Evolutionary conservation across 2,329 filamentous ascomycete species (phyloP), one percentile per base, ranked within the genome.

Genomic region (Zymoseptoria tritici): DNA sequence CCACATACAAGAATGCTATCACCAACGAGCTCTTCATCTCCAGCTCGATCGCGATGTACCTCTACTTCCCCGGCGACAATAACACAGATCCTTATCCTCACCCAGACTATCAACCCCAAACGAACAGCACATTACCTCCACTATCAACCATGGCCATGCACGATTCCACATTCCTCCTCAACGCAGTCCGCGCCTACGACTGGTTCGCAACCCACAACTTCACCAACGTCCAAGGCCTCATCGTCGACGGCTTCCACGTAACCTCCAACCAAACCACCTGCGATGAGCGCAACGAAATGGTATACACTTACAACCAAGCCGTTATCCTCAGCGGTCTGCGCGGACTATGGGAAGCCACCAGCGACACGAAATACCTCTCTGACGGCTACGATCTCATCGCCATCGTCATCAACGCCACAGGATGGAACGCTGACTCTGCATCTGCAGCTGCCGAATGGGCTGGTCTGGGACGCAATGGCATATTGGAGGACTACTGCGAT

Each of bases 271-370:
- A 76, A 53, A 71, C 75, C 24, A 82, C 63, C 9, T 73, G 93
- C 73, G 90, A 97, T 71, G 73, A 83, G 55, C 84, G 91, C 54
- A 90, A 96, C 73, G 85, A 92, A 66, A 93, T 91, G 86, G 88
- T 96, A 8, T 96, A 92, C 74, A 95, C 92, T 0, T 97, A 97
- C 77, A 97, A 97, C 75, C 93, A 97, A 74, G 93, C 92, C 24
- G 91, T 97, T 3, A 70, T 97, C 1, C 82, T 97, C 16, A 92
- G 90, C 2, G 93, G 91, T 6, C 83, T 91, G 56, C 84, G 90
- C 31, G 89, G 87, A 0, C 80, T 97, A 0, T 97, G 89, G 85
- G 83, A 90, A 63, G 87, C 86, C 11, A 96, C 90, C 0, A 88
- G 88, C 16, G 82, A 85, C 16, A 74, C 79, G 2, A 80, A 77